Evolutionary conservation across 495 filamentous ascomycete species (phyloP).

Genomic region (Jackrogersella multiformis): DNA sequence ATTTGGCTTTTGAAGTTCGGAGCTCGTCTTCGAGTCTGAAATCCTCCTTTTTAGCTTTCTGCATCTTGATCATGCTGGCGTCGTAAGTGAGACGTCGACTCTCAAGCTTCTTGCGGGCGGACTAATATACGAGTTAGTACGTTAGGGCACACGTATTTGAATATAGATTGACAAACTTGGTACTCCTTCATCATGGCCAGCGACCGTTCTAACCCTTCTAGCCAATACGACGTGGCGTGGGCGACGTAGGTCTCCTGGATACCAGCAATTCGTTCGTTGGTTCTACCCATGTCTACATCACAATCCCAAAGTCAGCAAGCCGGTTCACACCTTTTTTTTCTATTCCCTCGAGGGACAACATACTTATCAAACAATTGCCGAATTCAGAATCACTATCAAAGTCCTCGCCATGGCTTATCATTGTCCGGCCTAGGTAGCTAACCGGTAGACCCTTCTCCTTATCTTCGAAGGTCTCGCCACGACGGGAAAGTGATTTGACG

Average conservation of each 20-base stretch:
- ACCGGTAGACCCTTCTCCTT: slow-evolving; percentile 80
- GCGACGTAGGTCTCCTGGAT: slow-evolving; percentile 86
- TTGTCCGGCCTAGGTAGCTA: slow-evolving; percentile 82
- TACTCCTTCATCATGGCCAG: slow-evolving; percentile 98
- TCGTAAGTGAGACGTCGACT: slow-evolving; percentile 90
- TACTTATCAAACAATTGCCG: slow-evolving; percentile 85
- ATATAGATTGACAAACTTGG: slow-evolving; percentile 62
- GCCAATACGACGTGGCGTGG: slow-evolving; percentile 86
- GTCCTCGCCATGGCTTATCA: slow-evolving; percentile 93
- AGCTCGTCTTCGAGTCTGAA: slow-evolving; percentile 94
- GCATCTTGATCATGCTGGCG: slow-evolving; percentile 87
- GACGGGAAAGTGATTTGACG: slow-evolving; percentile 89
- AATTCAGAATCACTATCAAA: slow-evolving; percentile 93
- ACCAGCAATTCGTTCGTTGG: slow-evolving; percentile 87
- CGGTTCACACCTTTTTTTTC: not conserved
- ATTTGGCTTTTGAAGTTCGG: slow-evolving; percentile 90
- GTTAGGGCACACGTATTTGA: not conserved
- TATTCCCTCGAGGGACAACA: slow-evolving; percentile 45
- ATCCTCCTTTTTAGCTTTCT: slow-evolving; percentile 93
- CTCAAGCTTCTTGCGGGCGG: slow-evolving; percentile 94
- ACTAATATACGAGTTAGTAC: slow-evolving; percentile 55
- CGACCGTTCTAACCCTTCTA: slow-evolving; percentile 89
- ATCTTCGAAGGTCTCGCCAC: slow-evolving; percentile 85
- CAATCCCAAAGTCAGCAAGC: slow-evolving; percentile 1
- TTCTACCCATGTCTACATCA: slow-evolving; percentile 73